phyloP scores from a whole-genome alignment of 352 stramenopile species.

The Pythium sp. region DNA sequence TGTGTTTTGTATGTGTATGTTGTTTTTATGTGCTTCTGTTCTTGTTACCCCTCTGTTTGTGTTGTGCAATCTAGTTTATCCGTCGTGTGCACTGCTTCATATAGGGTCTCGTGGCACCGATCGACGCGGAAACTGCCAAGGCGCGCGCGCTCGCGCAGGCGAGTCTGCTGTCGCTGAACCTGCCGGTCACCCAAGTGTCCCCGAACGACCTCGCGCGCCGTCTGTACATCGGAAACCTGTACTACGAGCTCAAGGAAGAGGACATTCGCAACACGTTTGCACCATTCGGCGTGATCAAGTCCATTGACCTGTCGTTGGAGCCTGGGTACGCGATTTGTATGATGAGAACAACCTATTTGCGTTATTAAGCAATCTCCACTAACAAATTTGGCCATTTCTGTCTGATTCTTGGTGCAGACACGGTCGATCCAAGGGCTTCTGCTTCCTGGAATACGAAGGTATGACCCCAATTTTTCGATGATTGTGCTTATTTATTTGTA shows the following conservation, averaged over 20 bases:
- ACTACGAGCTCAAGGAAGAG: constrained; percentile 83
- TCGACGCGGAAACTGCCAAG: constrained; percentile 56
- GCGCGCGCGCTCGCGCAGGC: constrained; percentile 64
- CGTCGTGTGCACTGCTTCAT: constrained; percentile 37
- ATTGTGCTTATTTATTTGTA: not conserved
- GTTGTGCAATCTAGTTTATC: constrained; percentile 34
- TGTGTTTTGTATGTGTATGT: constrained; percentile 21
- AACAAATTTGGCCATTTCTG: not conserved
- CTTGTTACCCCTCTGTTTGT: constrained; percentile 9
- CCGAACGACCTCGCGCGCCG: constrained; percentile 62
- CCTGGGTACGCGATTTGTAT: constrained; percentile 39
- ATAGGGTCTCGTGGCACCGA: constrained; percentile 32
- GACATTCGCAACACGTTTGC: constrained; percentile 65
- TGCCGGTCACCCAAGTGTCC: constrained; percentile 46
- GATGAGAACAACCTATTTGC: not conserved
- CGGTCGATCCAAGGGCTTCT: constrained; percentile 74
- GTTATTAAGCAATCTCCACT: not conserved
- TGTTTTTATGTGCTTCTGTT: constrained; percentile 12
- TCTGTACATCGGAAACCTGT: constrained; percentile 78
- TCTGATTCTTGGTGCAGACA: constrained; percentile 28
- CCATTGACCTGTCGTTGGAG: constrained; percentile 76
- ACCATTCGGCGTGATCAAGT: constrained; percentile 65
- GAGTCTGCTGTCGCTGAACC: constrained; percentile 60
- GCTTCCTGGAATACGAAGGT: constrained; percentile 79
- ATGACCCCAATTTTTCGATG: not conserved